Conservation (phyloP, 2,329 filamentous ascomycete genomes). For the Akanthomyces dipterigenus region DNA sequence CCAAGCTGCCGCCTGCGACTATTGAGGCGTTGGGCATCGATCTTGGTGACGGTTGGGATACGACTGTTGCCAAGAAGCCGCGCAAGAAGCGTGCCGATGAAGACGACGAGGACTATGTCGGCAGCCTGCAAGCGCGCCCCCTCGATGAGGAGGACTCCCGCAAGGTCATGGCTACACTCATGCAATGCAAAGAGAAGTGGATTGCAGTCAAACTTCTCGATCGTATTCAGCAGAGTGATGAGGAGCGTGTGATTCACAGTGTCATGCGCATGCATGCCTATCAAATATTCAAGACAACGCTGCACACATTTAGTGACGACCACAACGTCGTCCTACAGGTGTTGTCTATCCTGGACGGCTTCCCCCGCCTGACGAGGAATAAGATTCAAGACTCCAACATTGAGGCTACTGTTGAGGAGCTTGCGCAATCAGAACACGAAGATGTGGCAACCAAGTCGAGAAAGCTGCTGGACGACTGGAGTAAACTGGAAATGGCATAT, state of each 20-base stretch:
- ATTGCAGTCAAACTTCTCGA: conserved; percentile 91
- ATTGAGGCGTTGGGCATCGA: conserved; percentile 96
- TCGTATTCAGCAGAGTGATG: conserved; percentile 79
- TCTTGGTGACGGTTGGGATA: conserved; percentile 87
- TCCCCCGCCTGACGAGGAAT: conserved; percentile 88
- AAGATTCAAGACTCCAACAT: conserved; percentile 97
- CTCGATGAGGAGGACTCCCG: conserved; percentile 78
- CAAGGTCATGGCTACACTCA: conserved; percentile 92
- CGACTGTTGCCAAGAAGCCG: conserved; percentile 78
- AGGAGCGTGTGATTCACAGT: conserved; percentile 78
- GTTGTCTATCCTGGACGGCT: conserved; percentile 78
- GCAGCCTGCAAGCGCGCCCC: conserved; percentile 72
- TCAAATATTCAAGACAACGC: conserved; percentile 81
- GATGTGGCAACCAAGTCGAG: conserved; percentile 66
- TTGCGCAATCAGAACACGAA: conserved; percentile 64
- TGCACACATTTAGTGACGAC: conserved; percentile 83
- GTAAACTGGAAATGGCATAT: conserved; percentile 82
- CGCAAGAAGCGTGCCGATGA: conserved; percentile 88
- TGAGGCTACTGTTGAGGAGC: conserved; percentile 66
- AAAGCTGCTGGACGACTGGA: conserved; percentile 75
- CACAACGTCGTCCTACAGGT: conserved; percentile 84
- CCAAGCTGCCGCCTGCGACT: conserved; percentile 79
- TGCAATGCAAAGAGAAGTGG: conserved; percentile 99
- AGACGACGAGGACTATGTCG: conserved; percentile 93
- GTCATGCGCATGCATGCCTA: conserved; percentile 97